A percentile compares a stretch with the other conserved stretches of the same genome.
phyloP scores from a whole-genome alignment of 176 grass and related monocot genomes.

The Ananas comosus region DNA sequence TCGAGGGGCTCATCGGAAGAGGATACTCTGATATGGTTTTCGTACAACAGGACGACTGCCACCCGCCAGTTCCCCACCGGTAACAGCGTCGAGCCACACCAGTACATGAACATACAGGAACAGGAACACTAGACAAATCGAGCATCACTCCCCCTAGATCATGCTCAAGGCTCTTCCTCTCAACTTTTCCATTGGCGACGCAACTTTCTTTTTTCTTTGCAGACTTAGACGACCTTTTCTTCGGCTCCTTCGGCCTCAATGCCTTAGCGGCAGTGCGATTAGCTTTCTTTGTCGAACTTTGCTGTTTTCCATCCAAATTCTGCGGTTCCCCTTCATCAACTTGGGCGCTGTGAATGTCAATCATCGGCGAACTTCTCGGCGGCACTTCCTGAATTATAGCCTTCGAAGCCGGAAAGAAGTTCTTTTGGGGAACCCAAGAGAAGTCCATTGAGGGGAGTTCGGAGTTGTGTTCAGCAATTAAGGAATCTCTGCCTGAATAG shows the following conservation, averaged over 20 bases:
- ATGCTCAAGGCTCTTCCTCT: constrained; percentile 16
- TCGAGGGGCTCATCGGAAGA: constrained; percentile 22
- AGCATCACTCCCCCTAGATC: background rate
- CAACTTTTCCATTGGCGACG: background rate
- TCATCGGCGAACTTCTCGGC: background rate
- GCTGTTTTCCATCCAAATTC: background rate
- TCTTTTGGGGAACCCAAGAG: constrained; percentile 17
- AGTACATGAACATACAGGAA: constrained; percentile 23
- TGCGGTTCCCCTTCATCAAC: background rate
- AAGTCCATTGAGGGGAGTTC: background rate
- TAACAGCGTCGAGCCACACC: constrained; percentile 15
- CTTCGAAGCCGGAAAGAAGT: background rate
- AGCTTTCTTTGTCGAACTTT: constrained; percentile 5
- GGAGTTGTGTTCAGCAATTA: constrained; percentile 5
- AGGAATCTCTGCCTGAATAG: background rate
- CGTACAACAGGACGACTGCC: constrained; percentile 30
- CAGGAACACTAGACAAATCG: constrained; percentile 18
- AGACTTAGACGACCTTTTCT: constrained; percentile 1
- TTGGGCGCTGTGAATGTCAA: background rate
- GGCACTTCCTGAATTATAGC: background rate
- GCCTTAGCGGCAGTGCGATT: background rate
- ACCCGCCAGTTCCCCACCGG: constrained; percentile 23
- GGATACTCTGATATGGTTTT: constrained; percentile 23
- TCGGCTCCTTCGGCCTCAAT: constrained; percentile 14
- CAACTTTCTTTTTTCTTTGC: constrained; percentile 15